phyloP scores from a whole-genome alignment of 108 stramenopile species.

The Cyclotella sp. region DNA sequence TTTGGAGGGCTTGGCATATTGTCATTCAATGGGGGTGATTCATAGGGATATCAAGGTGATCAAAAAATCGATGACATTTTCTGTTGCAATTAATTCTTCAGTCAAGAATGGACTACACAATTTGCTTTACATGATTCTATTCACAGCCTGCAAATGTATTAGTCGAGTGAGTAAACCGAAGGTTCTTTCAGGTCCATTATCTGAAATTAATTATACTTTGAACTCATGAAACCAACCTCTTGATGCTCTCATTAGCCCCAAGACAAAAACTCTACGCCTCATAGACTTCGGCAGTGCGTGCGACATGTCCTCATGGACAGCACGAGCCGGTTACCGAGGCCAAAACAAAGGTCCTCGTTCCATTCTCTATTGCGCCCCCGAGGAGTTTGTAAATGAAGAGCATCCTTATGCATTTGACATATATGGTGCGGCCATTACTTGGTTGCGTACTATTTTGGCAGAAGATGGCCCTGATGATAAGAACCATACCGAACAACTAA shows the following conservation, averaged over 20 bases:
- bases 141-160: constrained; percentile 36
- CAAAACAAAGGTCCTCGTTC: constrained; percentile 45
- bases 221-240: neutral
- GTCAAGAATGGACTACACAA: too few species aligned
- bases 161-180: constrained; percentile 26
- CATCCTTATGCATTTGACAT: constrained; percentile 52
- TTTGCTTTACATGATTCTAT: constrained; percentile 6
- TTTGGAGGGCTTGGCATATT: constrained; percentile 43
- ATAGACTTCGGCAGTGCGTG: constrained; percentile 55
- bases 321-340: constrained; percentile 44
- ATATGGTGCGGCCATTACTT: constrained; percentile 42
- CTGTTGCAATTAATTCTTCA: too few species aligned
- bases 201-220: constrained; percentile 4
- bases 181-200: neutral
- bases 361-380: constrained; percentile 51
- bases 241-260: constrained; percentile 13
- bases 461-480: constrained; percentile 15
- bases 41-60: constrained; percentile 45
- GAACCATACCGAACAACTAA: neutral
- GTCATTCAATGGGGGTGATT: constrained; percentile 43
- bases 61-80: constrained; percentile 1
- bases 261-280: constrained; percentile 33
- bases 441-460: constrained; percentile 41
- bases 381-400: constrained; percentile 46
- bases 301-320: constrained; percentile 46